Conservation (phyloP, 305 asterid genomes). For the Fraxinus sp. region DNA sequence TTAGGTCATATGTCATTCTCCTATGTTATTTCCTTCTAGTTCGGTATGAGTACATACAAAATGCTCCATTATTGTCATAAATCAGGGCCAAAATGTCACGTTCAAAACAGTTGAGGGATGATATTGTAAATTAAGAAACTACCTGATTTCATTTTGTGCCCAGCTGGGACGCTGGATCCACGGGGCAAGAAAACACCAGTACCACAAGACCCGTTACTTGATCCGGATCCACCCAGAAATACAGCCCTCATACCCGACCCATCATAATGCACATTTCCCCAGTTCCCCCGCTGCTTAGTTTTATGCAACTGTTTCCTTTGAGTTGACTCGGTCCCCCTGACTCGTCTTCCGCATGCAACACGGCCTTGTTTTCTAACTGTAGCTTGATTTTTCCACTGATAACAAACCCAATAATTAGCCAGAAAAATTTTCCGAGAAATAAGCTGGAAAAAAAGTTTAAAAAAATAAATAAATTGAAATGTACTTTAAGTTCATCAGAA, state of each 20-base stretch:
- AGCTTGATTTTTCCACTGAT: conserved; percentile 47
- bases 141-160: conserved; percentile 55
- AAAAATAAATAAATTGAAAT: background rate
- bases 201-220: conserved; percentile 46
- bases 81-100: background rate
- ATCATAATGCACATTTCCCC: conserved; percentile 21
- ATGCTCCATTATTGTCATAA: background rate
- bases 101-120: background rate
- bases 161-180: conserved; percentile 26
- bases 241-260: conserved; percentile 80
- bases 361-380: conserved; percentile 22
- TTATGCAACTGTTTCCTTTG: conserved; percentile 31
- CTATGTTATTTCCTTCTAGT: background rate
- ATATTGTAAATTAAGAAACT: background rate
- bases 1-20: background rate
- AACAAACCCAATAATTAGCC: background rate
- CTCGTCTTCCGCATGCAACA: conserved; percentile 32
- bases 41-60: background rate
- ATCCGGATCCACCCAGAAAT: conserved; percentile 60
- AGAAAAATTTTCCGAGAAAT: background rate
- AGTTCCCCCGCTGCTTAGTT: conserved; percentile 29
- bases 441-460: background rate
- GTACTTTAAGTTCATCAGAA: conserved; percentile 32
- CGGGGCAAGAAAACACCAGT: conserved; percentile 81
- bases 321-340: conserved; percentile 34